Base-by-base conservation (phyloP, 1,284 basidiomycete genomes). In the Cronartium quercuum region DNA sequence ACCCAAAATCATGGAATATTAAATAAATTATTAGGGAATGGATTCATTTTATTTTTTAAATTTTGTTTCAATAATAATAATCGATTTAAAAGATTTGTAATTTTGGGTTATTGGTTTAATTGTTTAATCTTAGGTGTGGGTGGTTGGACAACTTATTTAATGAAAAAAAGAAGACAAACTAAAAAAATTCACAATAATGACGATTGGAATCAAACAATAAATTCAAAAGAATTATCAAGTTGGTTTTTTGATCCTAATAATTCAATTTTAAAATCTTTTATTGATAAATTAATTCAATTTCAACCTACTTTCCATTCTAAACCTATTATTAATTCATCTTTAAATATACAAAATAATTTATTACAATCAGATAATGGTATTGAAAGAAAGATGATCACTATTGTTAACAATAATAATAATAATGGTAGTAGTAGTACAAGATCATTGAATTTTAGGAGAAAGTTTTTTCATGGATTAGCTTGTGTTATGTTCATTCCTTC, bases 401-500 rank as follows among this genome's bases (percentile, higher is more conserved):
- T n/a, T n/a, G n/a, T 76, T 94, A 95, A 0, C 92, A 92, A 79
- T 88, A 89, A 51, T 95, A 95, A 0, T 88, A 90, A 6, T 91
- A 92, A 79, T 89, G 94, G 3, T 87, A 55, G 51, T 21, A 0
- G 51, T 61, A 2, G 24, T 21, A 61, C 42, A 37, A 15, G 61
- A 61, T 18, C 51, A 7, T 60, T 98, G 77, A 98, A 99, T 81
- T 92, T 91, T n/a, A 86, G 95, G 70, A 86, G 96, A 74, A 99
- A 99, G 83, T 97, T 91, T 83, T 99, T 99, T 84, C 96, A 99
- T 83, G 92, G 88, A 15, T 85, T 98, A 42, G 93, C 95, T 0
- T 93, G 98, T 66, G 85, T 92, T 44, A 94, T 98, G 90, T 98
- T 98, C 81, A 84, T 96, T 57, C 96, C 96, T 3, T 94, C 94